Conservation (phyloP, 306 rosid genomes). For the Rosa persica region DNA sequence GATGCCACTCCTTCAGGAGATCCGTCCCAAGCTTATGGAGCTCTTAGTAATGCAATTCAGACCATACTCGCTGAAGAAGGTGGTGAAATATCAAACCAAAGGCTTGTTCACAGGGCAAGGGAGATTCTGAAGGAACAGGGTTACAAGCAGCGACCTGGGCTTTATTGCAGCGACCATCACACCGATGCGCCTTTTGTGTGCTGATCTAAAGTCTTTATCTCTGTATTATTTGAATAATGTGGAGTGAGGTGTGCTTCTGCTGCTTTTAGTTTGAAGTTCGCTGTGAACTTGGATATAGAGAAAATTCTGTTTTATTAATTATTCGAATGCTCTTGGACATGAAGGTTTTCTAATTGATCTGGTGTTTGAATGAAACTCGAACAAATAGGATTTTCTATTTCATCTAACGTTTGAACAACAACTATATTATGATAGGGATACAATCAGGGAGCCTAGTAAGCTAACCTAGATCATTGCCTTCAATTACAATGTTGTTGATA, state of each 20-base stretch:
- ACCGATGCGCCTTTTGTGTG: conserved; percentile 48
- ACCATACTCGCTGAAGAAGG: conserved; percentile 40
- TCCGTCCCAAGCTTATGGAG: conserved; percentile 57
- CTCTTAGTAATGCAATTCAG: conserved; percentile 74
- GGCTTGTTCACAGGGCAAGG: conserved; percentile 59
- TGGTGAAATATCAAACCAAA: conserved; percentile 51
- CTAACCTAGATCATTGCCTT: conserved; percentile 35
- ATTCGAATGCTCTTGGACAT: neutral
- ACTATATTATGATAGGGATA: conserved; percentile 26
- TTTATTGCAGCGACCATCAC: conserved; percentile 59
- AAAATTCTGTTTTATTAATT: neutral
- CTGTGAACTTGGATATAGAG: neutral
- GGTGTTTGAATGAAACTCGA: neutral
- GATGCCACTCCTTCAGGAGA: conserved; percentile 69
- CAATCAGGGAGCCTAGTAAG: conserved; percentile 49
- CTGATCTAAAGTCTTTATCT: conserved; percentile 13
- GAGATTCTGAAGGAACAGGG: conserved; percentile 59
- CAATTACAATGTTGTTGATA: conserved; percentile 43
- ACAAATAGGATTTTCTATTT: conserved; percentile 39
- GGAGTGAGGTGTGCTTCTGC: conserved; percentile 1
- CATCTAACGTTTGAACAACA: conserved; percentile 34
- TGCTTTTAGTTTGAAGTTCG: neutral
- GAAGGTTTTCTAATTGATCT: neutral
- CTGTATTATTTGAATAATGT: neutral
- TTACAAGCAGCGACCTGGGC: conserved; percentile 70